phyloP scores from a whole-genome alignment of 441 rosid genomes.

The Gossypium gossypioides region DNA sequence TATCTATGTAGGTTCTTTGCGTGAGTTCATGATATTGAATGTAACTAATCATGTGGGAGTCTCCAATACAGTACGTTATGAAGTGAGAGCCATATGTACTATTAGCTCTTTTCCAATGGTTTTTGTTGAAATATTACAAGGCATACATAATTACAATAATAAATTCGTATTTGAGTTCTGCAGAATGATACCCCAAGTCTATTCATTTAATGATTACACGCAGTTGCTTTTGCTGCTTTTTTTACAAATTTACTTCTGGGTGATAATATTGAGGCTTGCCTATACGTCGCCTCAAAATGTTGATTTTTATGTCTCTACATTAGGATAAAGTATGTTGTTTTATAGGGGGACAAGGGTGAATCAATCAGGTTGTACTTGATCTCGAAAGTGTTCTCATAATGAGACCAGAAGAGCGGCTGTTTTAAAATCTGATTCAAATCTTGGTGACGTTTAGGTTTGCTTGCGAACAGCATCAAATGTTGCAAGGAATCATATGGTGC shows the following conservation, averaged over 20 bases:
- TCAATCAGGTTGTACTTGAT: not conserved
- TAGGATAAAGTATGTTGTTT: not conserved
- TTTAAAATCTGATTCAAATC: constrained; percentile 9
- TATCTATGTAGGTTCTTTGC: not conserved
- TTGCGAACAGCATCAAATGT: constrained; percentile 51
- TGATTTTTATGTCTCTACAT: constrained; percentile 11
- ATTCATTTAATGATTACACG: not conserved
- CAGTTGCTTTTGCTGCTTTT: not conserved
- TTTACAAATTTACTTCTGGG: constrained; percentile 8
- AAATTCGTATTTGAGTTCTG: too few relatives aligned
- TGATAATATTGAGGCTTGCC: constrained; percentile 39
- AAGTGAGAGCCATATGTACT: not conserved
- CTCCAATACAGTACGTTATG: not conserved
- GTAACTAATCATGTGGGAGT: not conserved
- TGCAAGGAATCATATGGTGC: constrained; percentile 40
- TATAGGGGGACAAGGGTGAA: not conserved
- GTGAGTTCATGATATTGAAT: not conserved
- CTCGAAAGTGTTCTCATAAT: not conserved
- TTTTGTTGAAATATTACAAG: too few relatives aligned
- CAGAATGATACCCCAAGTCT: not conserved
- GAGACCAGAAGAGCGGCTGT: not conserved
- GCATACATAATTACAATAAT: too few relatives aligned
- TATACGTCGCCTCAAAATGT: constrained; percentile 44
- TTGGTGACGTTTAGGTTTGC: constrained; percentile 42
- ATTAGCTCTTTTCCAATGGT: not conserved